Base-by-base conservation (phyloP, 2,329 filamentous ascomycete genomes). In the Thermothelomyces thermophilus region DNA sequence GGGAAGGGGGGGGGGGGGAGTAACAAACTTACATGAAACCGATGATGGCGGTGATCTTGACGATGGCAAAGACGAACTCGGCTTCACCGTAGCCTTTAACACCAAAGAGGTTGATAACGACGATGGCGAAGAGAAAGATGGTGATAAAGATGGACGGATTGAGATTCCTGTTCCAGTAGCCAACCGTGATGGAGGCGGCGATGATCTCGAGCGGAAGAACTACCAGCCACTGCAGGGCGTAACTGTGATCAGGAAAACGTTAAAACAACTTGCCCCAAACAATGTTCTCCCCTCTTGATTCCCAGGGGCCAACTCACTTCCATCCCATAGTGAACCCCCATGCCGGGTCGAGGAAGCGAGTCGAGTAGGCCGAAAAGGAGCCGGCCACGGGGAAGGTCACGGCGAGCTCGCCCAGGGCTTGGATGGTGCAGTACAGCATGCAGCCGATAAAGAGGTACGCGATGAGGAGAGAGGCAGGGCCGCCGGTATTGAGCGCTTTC, bases 301-400 rank as follows among this genome's bases (percentile, higher is more conserved):
- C 14, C 30, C 30, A 3, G 13, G 33, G 17, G 36, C 33, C 14
- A 22, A 75, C 80, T 67, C 66, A 87, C 76, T 94, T 95, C 89
- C 89, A 95, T 14, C 89, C 90, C 87, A 95, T 94, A 41, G 89
- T 87, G 63, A 95, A 95, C 0, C 90, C 90, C 89, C 89, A 95
- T 0, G 90, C 90, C 1, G 90, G 91, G 63, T 96, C 90, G 16
- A 97, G 69, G 62, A 97, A 96, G 16, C 91, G 82, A 26, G 89
- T 95, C 16, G 90, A 93, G 70, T 90, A 96, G 7, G 89, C 84
- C 1, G 89, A 88, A 64, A 96, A 97, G 3, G 90, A 94, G 49
- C 91, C 91, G 19, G 90, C 87, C 20, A 96, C 86, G 3, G 91
- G 91, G 60, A 91, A 96, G 11, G 90, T 71, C 16, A 96, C 90